Evolutionary conservation across 345 rosid genomes (phyloP), one percentile per base, ranked within the genome.

Genomic region (Heritiera littoralis): DNA sequence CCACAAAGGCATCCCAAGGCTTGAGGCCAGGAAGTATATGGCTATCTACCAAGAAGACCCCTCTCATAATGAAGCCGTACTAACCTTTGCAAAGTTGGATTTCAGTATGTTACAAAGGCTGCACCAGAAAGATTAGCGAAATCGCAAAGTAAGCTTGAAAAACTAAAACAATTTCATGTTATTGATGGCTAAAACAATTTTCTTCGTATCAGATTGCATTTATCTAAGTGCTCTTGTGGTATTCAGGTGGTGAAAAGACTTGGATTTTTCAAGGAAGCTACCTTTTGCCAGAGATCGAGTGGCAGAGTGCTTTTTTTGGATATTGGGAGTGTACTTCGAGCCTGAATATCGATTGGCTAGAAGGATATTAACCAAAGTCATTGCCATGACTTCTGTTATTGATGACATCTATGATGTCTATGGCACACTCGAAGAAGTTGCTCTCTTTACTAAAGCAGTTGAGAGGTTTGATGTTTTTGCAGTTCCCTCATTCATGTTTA

Each of bases 381-480:
- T 76, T 17, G 79, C 74, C 5, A 15, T 80, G 38, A 0, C 45
- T 10, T 66, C 83, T 0, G 20, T 85, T 12, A 52, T 83, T 0
- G 79, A 87, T 5, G 81, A 81, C 61, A 78, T 61, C 1, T 85
- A 60, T 20, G 86, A 86, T 72, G 81, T 38, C 1, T 80, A 79
- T 58, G 87, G 82, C 1, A 85, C 80, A 10, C 7, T 49, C 35
- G 84, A 87, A 23, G 88, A 85, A 58, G 74, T 85, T 40, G 63
- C 56, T 18, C 71, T 76, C 45, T 80, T 81, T 32, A 77, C 74
- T 0, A 4, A 48, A 1, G 86, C 83, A 15, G 5, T 85, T 46
- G 78, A 83, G 1, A 87, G 85, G 86, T 81, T 4, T 14, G 55
- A 51, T 13, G 3, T 3, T 49, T 4, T 51, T 13, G 10, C 61